Conservation (phyloP, 495 filamentous ascomycete genomes). For the Hypoxylon subgilvum region DNA sequence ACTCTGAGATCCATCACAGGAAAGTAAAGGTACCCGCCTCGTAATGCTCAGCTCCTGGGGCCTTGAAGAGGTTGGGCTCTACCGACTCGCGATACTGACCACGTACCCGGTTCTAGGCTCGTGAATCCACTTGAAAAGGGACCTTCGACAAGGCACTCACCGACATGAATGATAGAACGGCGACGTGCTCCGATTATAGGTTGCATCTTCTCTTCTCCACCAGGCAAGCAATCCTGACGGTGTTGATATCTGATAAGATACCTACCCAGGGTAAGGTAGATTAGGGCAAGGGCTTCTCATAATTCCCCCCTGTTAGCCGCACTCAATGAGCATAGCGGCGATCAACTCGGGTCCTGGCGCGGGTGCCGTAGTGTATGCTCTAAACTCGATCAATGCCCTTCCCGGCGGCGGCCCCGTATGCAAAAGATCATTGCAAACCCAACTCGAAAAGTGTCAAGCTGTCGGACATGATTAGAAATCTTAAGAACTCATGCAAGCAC, state of each 20-base stretch:
- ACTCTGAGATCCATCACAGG: background rate
- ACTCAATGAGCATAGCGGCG: constrained; percentile 10
- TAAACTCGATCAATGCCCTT: constrained; percentile 17
- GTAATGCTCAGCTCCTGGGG: background rate
- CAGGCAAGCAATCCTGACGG: constrained; percentile 23
- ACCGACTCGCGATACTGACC: constrained; percentile 9
- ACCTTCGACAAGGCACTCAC: constrained; percentile 17
- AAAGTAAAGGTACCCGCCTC: background rate
- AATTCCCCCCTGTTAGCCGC: constrained; percentile 9
- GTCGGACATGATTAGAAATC: constrained; percentile 6
- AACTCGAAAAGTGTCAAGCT: constrained; percentile 10
- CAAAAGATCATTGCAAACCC: constrained; percentile 34
- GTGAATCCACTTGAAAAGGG: constrained; percentile 20
- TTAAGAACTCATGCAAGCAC: background rate
- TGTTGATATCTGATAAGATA: constrained; percentile 19
- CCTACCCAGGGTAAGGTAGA: constrained; percentile 12
- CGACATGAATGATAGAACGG: constrained; percentile 7
- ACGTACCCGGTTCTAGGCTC: constrained; percentile 9
- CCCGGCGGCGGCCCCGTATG: constrained; percentile 31
- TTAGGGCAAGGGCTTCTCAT: constrained; percentile 39
- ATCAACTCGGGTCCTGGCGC: constrained; percentile 5
- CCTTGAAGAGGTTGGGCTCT: background rate
- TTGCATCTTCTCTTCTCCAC: constrained; percentile 19
- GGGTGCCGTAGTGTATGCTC: constrained; percentile 16
- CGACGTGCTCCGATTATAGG: constrained; percentile 4